Evolutionary conservation across 202 grass and related monocot species (phyloP).

Genomic region (Digitaria exilis): DNA sequence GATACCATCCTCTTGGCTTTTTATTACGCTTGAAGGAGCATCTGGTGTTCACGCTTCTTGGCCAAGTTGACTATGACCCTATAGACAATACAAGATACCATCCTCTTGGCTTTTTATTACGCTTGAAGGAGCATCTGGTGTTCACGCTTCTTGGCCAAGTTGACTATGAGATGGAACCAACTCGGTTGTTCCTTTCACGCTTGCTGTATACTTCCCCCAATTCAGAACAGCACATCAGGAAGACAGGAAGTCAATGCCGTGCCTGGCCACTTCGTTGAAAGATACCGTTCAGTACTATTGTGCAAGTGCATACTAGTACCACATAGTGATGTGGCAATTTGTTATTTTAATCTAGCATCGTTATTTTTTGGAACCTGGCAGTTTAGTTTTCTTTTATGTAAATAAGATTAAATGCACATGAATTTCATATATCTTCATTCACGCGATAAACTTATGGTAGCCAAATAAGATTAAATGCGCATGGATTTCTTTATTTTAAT

Average conservation of each 20-base stretch:
- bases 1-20: slow-evolving; percentile 27
- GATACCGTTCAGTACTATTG: not conserved
- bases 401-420: not conserved
- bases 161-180: slow-evolving; percentile 28
- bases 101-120: slow-evolving; percentile 26
- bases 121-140: slow-evolving; percentile 1
- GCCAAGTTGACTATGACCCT: slow-evolving; percentile 38
- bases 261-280: not conserved
- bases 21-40: slow-evolving; percentile 12
- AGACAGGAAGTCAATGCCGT: slow-evolving; percentile 23
- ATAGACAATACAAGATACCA: no score
- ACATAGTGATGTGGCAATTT: not conserved
- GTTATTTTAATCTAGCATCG: not conserved
- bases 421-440: no score
- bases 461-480: not conserved
- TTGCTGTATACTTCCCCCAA: not conserved
- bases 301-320: not conserved
- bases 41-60: not conserved
- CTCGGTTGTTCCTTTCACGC: not conserved
- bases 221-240: not conserved
- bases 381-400: not conserved
- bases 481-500: no score
- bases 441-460: no score
- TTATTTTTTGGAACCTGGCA: not conserved
- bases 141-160: slow-evolving; percentile 7